Evolutionary conservation across 164 flowering plant genomes (phyloP), one percentile per base, ranked within the genome.

Genomic region (Annona squamosa): DNA sequence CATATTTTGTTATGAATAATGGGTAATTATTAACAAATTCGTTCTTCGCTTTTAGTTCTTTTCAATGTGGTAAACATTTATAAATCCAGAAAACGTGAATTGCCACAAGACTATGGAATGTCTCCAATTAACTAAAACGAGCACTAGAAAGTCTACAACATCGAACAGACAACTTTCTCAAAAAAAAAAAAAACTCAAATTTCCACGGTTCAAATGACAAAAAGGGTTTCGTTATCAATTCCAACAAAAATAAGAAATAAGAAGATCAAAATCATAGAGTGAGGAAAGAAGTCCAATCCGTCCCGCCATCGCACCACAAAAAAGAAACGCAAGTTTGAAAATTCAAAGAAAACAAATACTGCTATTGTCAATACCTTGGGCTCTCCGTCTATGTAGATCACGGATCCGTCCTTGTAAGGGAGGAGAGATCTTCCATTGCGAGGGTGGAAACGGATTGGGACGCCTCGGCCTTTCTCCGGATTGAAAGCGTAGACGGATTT

Each of bases 321-420:
- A 56, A 56, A 16, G 61, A 6, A 6, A 56, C 16, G 61, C 16
- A 6, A 56, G 16, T 6, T 6, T 56, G 61, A 6, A 56, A 56
- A 26, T 56, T 56, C 12, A 6, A 56, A 56, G 61, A 6, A 16
- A 7, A 56, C 7, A 56, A 16, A 16, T 7, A 7, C 61, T 6
- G 16, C 61, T 56, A 6, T 56, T 6, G 61, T 6, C 61, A 26
- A 26, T 19, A 88, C 91, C 91, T 86, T 85, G 2, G 91, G 91
- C 71, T 88, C 89, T 5, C 91, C 91, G 46, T 88, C 91, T 9
- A 88, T 48, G 77, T 26, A 70, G 74, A 88, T 71, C 5, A 80
- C 84, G 63, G 89, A 65, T 37, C 89, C 89, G 68, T 86, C 85
- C 1, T 9, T 67, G 69, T 88, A 88, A 61, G 86, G 64, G 45